phyloP scores from a whole-genome alignment of 164 flowering plant genomes.

The Saururus chinensis region DNA sequence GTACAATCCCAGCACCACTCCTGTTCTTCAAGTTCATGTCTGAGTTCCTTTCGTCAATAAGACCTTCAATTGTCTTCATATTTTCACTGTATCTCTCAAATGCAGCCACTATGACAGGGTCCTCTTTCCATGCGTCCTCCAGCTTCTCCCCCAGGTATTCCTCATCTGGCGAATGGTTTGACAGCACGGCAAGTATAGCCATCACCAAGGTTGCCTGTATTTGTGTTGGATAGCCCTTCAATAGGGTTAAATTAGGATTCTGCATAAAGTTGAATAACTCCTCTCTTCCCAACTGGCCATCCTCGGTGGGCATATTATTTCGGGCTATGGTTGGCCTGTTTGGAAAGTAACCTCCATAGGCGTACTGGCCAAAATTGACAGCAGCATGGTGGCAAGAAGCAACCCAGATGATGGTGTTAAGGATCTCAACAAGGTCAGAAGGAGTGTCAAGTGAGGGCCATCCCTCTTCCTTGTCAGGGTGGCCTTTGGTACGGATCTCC shows the following conservation, averaged over 20 bases:
- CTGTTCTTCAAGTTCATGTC: constrained; percentile 22
- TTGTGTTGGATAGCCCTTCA: constrained; percentile 26
- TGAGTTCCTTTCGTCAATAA: constrained; percentile 25
- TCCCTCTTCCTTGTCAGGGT: constrained; percentile 74
- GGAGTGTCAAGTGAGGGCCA: constrained; percentile 63
- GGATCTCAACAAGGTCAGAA: constrained; percentile 30
- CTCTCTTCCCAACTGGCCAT: constrained; percentile 10
- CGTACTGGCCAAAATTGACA: constrained; percentile 70
- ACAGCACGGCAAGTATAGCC: constrained; percentile 27
- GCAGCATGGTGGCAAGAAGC: constrained; percentile 72
- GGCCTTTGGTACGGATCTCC: constrained; percentile 57
- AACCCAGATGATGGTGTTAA: constrained; percentile 65
- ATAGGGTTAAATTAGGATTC: constrained; percentile 16
- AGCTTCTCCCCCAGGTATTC: constrained; percentile 23
- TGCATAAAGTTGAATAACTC: constrained; percentile 12
- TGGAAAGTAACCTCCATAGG: constrained; percentile 61
- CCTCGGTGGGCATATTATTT: constrained; percentile 47
- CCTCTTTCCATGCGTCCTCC: constrained; percentile 26
- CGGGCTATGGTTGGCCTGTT: constrained; percentile 61
- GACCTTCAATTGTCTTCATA: constrained; percentile 23
- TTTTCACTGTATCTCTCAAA: constrained; percentile 15
- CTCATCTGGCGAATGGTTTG: constrained; percentile 33
- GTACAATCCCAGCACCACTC: constrained; percentile 29
- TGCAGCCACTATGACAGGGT: constrained; percentile 18
- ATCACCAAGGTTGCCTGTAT: constrained; percentile 28